Evolutionary conservation across 2,329 filamentous ascomycete genomes (phyloP).

Genomic region (Sodiomyces alkalinus): DNA sequence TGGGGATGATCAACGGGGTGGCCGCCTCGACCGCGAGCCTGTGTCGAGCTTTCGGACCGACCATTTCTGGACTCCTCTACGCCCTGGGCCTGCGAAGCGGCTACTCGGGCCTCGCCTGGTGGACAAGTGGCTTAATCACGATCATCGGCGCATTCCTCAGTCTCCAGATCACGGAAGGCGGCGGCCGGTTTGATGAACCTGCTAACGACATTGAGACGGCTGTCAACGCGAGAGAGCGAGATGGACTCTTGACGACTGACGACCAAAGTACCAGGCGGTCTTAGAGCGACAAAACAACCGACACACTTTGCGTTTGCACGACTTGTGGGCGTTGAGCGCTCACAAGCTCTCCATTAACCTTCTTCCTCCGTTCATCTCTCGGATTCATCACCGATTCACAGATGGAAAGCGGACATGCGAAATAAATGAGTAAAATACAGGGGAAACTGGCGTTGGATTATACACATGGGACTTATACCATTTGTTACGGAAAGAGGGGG

Average conservation of each 20-base stretch:
- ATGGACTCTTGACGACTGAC: conserved; percentile 5
- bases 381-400: no score
- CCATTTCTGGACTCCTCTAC: conserved; percentile 74
- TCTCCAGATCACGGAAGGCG: conserved; percentile 56
- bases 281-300: no score
- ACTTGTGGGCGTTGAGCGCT: no score
- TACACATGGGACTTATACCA: no score
- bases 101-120: conserved; percentile 86
- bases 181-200: conserved; percentile 25
- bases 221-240: conserved; percentile 9
- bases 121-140: conserved; percentile 69
- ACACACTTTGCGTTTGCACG: not conserved
- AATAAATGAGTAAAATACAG: no score
- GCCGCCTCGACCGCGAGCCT: conserved; percentile 84
- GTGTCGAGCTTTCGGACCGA: conserved; percentile 77
- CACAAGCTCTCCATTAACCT: no score
- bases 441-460: no score
- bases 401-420: no score
- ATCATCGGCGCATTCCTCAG: conserved; percentile 60
- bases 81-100: conserved; percentile 63
- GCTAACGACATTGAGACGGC: conserved; percentile 23
- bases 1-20: conserved; percentile 86
- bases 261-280: no score
- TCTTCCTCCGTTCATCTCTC: no score
- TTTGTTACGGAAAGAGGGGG: no score